Conservation (phyloP, 2,329 filamentous ascomycete genomes). For the Fusarium sp. region DNA sequence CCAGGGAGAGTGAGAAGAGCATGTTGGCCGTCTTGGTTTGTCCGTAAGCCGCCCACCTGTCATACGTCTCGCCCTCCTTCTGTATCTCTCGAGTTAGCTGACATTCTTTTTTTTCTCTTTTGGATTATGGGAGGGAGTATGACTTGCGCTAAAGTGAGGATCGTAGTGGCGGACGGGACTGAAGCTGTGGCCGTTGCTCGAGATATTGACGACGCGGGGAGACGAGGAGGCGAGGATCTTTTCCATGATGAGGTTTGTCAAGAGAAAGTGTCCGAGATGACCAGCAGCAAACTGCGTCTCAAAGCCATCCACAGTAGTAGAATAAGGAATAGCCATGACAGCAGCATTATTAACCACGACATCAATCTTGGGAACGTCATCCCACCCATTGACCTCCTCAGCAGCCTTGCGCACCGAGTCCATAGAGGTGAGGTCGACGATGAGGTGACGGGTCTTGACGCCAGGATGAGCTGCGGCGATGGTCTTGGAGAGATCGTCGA, state of each 20-base stretch:
- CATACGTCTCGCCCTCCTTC: conserved; percentile 48
- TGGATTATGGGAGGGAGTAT: conserved; percentile 2
- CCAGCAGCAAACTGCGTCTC: conserved; percentile 60
- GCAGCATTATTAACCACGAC: conserved; percentile 59
- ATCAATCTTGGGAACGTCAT: conserved; percentile 52
- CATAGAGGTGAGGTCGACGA: conserved; percentile 56
- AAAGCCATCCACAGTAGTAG: conserved; percentile 52
- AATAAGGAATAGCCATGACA: conserved; percentile 53
- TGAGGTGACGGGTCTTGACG: conserved; percentile 50
- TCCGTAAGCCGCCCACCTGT: conserved; percentile 52
- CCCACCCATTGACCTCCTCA: conserved; percentile 49
- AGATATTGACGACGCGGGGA: conserved; percentile 57
- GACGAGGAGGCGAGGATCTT: conserved; percentile 53
- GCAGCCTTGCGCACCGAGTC: conserved; percentile 55
- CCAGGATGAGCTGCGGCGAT: conserved; percentile 49
- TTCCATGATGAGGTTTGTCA: conserved; percentile 59
- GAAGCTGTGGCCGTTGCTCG: conserved; percentile 48
- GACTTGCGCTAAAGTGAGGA: conserved; percentile 46
- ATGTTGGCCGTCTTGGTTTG: conserved; percentile 56
- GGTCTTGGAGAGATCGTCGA: conserved; percentile 52
- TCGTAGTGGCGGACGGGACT: conserved; percentile 51
- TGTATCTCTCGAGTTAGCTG: conserved; percentile 21
- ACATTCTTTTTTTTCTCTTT: too few relatives aligned
- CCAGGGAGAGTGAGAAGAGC: conserved; percentile 48
- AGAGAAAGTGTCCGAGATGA: conserved; percentile 60